These are phyloP conservation scores for Euphrasia arctica DNA, from an alignment of 305 asterid genomes.

Conservation along the genomic window DNA sequence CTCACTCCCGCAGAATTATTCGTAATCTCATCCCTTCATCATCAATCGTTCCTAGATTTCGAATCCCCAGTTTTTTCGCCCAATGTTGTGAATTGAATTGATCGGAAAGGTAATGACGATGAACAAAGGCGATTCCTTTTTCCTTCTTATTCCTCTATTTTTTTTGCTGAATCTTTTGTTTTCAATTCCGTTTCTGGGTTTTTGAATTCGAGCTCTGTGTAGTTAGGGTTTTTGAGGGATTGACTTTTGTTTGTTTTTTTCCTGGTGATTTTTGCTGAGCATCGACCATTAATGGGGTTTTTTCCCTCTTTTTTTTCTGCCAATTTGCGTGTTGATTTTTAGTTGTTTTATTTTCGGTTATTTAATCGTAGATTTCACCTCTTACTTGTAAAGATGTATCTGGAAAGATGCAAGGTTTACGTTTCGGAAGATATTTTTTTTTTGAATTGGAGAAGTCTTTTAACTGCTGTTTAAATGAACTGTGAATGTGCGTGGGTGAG, in stretches of 20 bases:
- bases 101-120: slow-evolving; percentile 25
- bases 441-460: slow-evolving; percentile 27
- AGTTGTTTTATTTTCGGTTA: slow-evolving; percentile 22
- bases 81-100: slow-evolving; percentile 35
- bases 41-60: slow-evolving; percentile 22
- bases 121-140: neutral
- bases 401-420: slow-evolving; percentile 22
- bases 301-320: neutral
- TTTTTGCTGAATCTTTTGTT: slow-evolving; percentile 21
- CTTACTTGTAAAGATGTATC: neutral
- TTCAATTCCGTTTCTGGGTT: slow-evolving; percentile 23
- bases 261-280: slow-evolving; percentile 27
- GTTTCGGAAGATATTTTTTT: slow-evolving; percentile 24
- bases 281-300: slow-evolving; percentile 23
- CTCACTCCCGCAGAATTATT: slow-evolving; percentile 33
- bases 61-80: slow-evolving; percentile 26
- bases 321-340: slow-evolving; percentile 17
- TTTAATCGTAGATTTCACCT: neutral
- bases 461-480: slow-evolving; percentile 27
- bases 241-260: slow-evolving; percentile 12
- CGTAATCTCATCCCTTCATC: slow-evolving; percentile 36
- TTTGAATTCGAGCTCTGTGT: slow-evolving; percentile 24
- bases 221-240: slow-evolving; percentile 23
- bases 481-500: slow-evolving; percentile 18
- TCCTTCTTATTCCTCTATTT: slow-evolving; percentile 11